These are phyloP conservation scores for Poa annua DNA, from an alignment of 176 grass and related monocot species.

Conservation along the genomic window DNA sequence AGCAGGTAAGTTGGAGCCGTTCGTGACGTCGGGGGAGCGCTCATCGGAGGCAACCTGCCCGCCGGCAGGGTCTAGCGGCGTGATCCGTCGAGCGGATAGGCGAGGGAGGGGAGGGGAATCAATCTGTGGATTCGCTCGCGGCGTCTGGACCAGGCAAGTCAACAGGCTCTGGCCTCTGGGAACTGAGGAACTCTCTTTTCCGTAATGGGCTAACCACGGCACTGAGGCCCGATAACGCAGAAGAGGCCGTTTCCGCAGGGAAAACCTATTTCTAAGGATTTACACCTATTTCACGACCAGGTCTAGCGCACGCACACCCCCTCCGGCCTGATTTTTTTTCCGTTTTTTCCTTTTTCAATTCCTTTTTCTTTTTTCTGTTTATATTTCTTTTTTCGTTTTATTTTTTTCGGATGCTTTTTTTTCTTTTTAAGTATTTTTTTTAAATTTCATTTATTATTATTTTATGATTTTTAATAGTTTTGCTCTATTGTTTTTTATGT, in stretches of 20 bases:
- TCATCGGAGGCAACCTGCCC: constrained; percentile 36
- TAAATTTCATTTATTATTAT: too few species aligned
- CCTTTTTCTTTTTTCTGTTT: too few species aligned
- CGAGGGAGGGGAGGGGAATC: neutral
- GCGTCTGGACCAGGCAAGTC: constrained; percentile 13
- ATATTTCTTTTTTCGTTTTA: too few species aligned
- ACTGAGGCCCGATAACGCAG: neutral
- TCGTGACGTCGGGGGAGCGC: neutral
- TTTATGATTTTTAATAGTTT: too few species aligned
- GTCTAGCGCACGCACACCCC: too few species aligned
- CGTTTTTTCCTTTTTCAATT: too few species aligned
- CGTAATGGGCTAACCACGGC: neutral
- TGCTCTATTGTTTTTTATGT: too few species aligned
- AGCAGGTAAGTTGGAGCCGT: neutral
- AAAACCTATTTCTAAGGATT: too few species aligned
- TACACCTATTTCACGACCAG: too few species aligned
- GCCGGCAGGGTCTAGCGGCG: constrained; percentile 14
- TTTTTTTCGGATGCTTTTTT: too few species aligned
- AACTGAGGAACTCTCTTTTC: neutral
- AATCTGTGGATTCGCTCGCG: constrained; percentile 24
- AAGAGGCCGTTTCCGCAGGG: neutral
- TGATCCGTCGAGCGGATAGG: neutral
- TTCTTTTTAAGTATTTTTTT: too few species aligned
- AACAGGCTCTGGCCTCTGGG: constrained; percentile 1
- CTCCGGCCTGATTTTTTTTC: too few species aligned